Evolutionary conservation across 257 asterid genomes (phyloP).

Genomic region (Solanum dulcamara): DNA sequence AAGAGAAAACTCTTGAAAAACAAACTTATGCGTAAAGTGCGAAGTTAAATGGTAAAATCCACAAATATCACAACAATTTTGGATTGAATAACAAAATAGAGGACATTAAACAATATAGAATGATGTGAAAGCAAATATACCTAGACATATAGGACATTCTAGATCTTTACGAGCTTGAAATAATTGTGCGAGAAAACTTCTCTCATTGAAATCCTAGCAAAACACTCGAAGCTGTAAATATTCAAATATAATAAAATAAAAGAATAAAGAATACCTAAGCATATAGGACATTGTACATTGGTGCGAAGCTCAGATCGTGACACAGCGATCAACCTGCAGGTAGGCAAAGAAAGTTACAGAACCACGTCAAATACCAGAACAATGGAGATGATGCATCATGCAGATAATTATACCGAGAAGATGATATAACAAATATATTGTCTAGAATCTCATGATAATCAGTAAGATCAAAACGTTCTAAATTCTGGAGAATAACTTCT

Average conservation of each 20-base stretch:
- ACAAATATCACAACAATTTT: neutral
- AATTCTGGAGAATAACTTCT: neutral
- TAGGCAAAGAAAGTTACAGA: neutral
- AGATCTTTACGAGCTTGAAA: slow-evolving; percentile 11
- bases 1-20: neutral
- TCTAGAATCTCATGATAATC: neutral
- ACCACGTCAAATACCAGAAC: neutral
- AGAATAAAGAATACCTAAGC: slow-evolving; percentile 25
- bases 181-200: slow-evolving; percentile 10
- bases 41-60: neutral
- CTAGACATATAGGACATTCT: slow-evolving; percentile 29
- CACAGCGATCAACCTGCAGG: slow-evolving; percentile 22
- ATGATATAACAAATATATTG: neutral
- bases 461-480: neutral
- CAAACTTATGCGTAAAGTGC: neutral
- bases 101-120: neutral
- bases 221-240: slow-evolving; percentile 1
- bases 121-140: slow-evolving; percentile 7
- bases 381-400: neutral
- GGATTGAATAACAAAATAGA: neutral
- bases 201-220: slow-evolving; percentile 17
- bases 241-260: neutral
- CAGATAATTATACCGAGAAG: neutral
- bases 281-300: slow-evolving; percentile 37
- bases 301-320: slow-evolving; percentile 22